Evolutionary conservation across 768 basidiomycete genomes (phyloP).

Genomic region (Phlegmacium glaucopus): DNA sequence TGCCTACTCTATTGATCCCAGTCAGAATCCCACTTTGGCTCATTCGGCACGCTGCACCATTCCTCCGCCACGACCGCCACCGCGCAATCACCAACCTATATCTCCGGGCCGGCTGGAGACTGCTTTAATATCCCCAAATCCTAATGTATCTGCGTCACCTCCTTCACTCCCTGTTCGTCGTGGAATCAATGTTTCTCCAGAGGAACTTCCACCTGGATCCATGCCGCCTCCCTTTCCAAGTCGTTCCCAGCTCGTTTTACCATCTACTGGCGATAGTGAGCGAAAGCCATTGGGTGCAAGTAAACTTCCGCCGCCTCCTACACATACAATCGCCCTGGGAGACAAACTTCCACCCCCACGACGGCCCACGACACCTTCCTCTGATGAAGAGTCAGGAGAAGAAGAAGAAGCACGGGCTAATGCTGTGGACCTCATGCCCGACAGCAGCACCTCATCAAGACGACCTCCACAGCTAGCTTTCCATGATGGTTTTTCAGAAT

Average conservation of each 20-base stretch:
- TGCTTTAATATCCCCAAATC: conserved; percentile 8
- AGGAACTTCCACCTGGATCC: conserved; percentile 12
- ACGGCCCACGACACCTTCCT: conserved; percentile 39
- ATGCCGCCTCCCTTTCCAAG: conserved; percentile 22
- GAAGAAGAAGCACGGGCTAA: conserved; percentile 53
- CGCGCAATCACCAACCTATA: conserved; percentile 18
- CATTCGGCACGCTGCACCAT: conserved; percentile 11
- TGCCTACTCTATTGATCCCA: not conserved
- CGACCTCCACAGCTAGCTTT: conserved; percentile 41
- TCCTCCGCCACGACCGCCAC: conserved; percentile 22
- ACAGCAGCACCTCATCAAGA: conserved; percentile 66
- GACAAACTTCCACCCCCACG: conserved; percentile 68
- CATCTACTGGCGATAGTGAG: conserved; percentile 25
- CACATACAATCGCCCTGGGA: conserved; percentile 64
- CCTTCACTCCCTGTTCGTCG: conserved; percentile 48
- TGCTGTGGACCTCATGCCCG: conserved; percentile 55
- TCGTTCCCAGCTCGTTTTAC: conserved; percentile 15
- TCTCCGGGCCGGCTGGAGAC: conserved; percentile 15
- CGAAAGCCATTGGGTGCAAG: conserved; percentile 36
- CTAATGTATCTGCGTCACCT: conserved; percentile 26
- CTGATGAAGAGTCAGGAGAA: conserved; percentile 53
- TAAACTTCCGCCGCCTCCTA: conserved; percentile 69
- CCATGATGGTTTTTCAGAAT: conserved; percentile 37
- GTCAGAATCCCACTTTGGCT: conserved; percentile 6
- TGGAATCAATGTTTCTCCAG: conserved; percentile 18